phyloP scores from a whole-genome alignment of 164 flowering plant genomes.

The Sextonia rubra region DNA sequence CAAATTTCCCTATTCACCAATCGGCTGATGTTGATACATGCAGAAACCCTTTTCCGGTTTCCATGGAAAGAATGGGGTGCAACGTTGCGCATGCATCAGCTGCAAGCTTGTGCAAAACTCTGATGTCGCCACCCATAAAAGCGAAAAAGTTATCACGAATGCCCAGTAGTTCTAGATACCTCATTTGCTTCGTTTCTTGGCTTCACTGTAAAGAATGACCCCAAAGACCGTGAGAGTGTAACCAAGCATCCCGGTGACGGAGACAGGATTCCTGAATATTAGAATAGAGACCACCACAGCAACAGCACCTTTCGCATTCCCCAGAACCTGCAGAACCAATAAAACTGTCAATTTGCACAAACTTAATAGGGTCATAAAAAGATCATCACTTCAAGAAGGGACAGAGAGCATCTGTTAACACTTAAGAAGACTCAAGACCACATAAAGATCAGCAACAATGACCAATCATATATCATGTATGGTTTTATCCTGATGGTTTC shows the following conservation, averaged over 20 bases:
- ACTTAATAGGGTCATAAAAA: background rate
- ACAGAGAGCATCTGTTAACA: background rate
- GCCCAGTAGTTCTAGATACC: background rate
- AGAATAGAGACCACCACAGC: constrained; percentile 92
- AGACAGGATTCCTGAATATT: constrained; percentile 87
- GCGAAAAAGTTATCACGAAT: constrained; percentile 12
- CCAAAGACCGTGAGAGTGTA: constrained; percentile 81
- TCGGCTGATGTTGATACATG: constrained; percentile 41
- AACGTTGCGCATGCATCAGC: constrained; percentile 16
- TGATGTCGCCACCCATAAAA: constrained; percentile 11
- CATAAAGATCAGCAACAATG: background rate
- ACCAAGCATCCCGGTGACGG: constrained; percentile 96
- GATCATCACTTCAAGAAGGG: background rate
- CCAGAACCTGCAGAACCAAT: constrained; percentile 58
- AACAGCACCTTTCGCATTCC: constrained; percentile 97
- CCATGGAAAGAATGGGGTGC: constrained; percentile 35
- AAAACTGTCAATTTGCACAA: background rate
- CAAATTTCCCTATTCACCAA: constrained; percentile 27
- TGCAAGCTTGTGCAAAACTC: constrained; percentile 11
- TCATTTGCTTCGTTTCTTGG: constrained; percentile 83
- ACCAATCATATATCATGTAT: too few relatives aligned
- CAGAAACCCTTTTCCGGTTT: constrained; percentile 31
- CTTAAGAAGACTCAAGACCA: background rate
- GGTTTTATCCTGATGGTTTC: too few relatives aligned
- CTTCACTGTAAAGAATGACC: constrained; percentile 89